Conservation (phyloP, 495 filamentous ascomycete genomes). For the Aspergillus conjunctus region DNA sequence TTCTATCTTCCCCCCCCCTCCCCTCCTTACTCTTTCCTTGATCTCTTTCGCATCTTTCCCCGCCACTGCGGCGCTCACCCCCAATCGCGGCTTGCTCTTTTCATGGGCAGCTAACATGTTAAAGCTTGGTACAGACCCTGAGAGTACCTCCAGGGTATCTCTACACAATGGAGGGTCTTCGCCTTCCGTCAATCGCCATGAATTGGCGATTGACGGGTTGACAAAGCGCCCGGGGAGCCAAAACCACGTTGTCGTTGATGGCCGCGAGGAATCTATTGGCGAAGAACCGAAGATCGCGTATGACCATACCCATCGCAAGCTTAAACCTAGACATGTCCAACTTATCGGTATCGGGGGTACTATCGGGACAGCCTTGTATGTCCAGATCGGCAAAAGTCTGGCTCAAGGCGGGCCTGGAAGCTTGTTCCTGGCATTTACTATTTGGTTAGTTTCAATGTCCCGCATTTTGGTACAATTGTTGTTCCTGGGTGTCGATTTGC, state of each 20-base stretch:
- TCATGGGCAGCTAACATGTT: constrained; percentile 6
- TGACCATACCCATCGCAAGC: constrained; percentile 57
- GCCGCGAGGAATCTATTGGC: constrained; percentile 29
- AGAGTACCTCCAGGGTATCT: constrained; percentile 3
- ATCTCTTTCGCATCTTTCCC: constrained; percentile 1
- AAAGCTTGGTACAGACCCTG: background rate
- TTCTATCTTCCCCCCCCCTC: background rate
- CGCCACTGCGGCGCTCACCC: background rate
- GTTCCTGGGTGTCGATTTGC: background rate
- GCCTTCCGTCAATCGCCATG: constrained; percentile 22
- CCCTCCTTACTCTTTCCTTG: background rate
- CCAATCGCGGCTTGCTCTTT: background rate
- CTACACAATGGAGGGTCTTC: constrained; percentile 14
- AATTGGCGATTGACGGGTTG: constrained; percentile 18
- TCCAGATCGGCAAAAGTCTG: constrained; percentile 69
- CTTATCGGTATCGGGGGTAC: constrained; percentile 76
- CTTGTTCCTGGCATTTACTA: constrained; percentile 70
- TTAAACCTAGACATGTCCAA: constrained; percentile 69
- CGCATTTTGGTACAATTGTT: background rate
- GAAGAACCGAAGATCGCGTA: constrained; percentile 31
- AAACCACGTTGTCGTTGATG: constrained; percentile 26
- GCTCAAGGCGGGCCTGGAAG: constrained; percentile 73
- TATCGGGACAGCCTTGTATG: constrained; percentile 80
- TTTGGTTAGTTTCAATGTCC: constrained; percentile 34
- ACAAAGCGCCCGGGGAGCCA: constrained; percentile 16